phyloP scores from a whole-genome alignment of 2,329 filamentous ascomycete genomes.

The Aspergillus nomiae region DNA sequence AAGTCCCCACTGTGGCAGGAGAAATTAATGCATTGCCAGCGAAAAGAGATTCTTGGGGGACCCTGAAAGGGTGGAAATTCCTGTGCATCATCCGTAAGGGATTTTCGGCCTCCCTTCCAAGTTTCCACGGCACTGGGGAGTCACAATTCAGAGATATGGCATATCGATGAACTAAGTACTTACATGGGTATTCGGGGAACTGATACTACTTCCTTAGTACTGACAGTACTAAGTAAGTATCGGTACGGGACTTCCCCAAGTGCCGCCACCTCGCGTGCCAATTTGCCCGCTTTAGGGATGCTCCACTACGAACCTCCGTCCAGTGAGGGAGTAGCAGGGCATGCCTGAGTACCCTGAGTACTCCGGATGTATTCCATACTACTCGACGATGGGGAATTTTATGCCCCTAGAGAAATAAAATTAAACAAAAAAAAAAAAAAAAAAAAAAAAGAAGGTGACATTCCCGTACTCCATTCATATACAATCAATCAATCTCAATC shows the following conservation, averaged over 20 bases:
- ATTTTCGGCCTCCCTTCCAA: not conserved
- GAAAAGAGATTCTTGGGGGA: not conserved
- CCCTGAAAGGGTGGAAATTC: not conserved
- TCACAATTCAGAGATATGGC: no score
- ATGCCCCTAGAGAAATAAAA: not conserved
- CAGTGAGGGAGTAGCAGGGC: no score
- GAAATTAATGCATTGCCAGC: not conserved
- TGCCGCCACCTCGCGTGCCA: constrained; percentile 20
- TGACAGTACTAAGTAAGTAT: no score
- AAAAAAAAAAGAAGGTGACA: not conserved
- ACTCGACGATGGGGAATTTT: no score
- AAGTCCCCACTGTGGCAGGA: constrained; percentile 1
- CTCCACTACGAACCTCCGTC: not conserved
- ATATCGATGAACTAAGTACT: no score
- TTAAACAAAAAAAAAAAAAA: not conserved
- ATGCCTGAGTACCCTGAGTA: no score
- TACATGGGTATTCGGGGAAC: no score
- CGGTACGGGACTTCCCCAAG: not conserved
- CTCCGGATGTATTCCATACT: no score
- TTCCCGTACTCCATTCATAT: not conserved
- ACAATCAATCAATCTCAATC: not conserved
- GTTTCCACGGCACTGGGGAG: not conserved
- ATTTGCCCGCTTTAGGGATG: constrained; percentile 14
- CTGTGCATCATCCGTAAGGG: no score
- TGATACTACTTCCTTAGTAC: no score